Evolutionary conservation across 2,329 filamentous ascomycete genomes (phyloP).

Genomic region (Lachnellula cervina): DNA sequence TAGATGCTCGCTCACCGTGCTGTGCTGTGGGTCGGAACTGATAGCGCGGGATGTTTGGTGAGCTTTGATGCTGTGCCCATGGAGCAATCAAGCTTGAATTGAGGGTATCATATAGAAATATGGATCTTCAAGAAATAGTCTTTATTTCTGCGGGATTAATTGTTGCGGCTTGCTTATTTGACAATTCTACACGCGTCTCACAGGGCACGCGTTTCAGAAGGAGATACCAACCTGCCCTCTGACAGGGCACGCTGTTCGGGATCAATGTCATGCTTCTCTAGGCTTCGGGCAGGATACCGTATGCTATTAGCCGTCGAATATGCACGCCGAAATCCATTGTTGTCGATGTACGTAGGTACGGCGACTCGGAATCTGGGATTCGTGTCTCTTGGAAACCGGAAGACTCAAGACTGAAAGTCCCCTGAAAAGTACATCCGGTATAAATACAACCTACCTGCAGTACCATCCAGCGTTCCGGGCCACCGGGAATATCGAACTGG

Average conservation of each 20-base stretch:
- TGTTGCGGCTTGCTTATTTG: constrained; percentile 12
- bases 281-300: too few species aligned
- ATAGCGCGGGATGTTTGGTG: background rate
- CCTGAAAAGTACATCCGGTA: background rate
- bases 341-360: background rate
- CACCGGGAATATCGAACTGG: background rate
- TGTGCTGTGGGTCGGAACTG: background rate
- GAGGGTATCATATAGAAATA: background rate
- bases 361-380: background rate
- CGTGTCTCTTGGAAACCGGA: too few species aligned
- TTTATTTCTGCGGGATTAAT: background rate
- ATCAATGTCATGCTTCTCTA: too few species aligned
- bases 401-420: background rate
- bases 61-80: background rate
- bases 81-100: background rate
- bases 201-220: constrained; percentile 15
- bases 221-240: background rate
- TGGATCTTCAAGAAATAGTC: constrained; percentile 1
- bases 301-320: too few species aligned
- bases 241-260: background rate
- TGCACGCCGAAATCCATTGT: background rate
- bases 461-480: background rate
- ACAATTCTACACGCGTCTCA: constrained; percentile 13
- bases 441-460: too few species aligned
- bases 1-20: background rate